Base-by-base conservation (phyloP, 257 asterid species). In the Anisodus acutangulus region DNA sequence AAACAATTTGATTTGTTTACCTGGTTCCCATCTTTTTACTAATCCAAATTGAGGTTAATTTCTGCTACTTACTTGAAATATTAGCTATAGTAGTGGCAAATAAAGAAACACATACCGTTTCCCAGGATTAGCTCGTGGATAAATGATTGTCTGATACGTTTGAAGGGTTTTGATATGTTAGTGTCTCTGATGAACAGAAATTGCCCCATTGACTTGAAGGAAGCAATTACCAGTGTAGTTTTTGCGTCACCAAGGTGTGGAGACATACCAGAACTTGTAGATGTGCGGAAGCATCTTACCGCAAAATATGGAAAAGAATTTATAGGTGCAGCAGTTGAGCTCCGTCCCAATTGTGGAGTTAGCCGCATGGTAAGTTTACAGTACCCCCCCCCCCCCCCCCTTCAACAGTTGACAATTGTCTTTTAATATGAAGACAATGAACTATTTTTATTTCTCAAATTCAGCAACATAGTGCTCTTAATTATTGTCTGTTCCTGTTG, bases 221-320 rank as follows among this genome's bases (percentile, higher is more conserved):
- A 97, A 93, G 98, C 98, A 86, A 84, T 97, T 89, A 80, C 99
- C 60, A 93, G 99, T 85, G 71, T 95, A 79, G 86, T 93, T 62
- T 97, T 95, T 89, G 95, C 99, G 53, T 90, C 99, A 83, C 98
- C 97, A 81, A 91, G 99, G 90, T 97, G 99, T 84, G 99, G 97
- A 84, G 99, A 97, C 85, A 88, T 97, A 85, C 95, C 97, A 45
- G 99, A 97, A 89, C 98, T 97, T 88, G 71, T 86, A 79, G 98
- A 97, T 80, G 91, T 87, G 43, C 89, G 90, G 91, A 97, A 95
- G 89, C 98, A 92, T 12, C 87, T 97, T 79, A 89, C 92, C 6
- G 91, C 93, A 43, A 97, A 97, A 87, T 97, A 97, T 88, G 99
- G 99, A 70, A 97, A 95, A 84, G 98, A 95, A 47, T 95, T 97